Evolutionary conservation across 129 eudicot species (phyloP).

Genomic region (Glebionis coronaria): DNA sequence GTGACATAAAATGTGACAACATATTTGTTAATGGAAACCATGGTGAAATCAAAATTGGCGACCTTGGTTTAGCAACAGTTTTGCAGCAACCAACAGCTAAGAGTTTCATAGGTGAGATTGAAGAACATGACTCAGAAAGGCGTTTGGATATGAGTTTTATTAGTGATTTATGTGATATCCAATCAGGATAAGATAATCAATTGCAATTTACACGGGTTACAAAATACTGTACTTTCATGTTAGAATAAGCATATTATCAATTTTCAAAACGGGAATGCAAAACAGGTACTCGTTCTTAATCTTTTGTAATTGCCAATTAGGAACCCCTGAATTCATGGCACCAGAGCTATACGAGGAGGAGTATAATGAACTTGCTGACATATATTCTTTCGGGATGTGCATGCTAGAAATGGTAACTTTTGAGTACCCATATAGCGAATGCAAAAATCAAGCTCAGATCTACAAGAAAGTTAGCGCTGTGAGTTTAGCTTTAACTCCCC

Average conservation of each 20-base stretch:
- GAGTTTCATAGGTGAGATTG: constrained; percentile 63
- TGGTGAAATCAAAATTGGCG: constrained; percentile 88
- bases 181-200: no score
- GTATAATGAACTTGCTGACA: constrained; percentile 85
- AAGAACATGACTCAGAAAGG: no score
- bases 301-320: constrained; percentile 27
- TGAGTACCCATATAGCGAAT: constrained; percentile 84
- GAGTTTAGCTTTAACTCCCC: constrained; percentile 30
- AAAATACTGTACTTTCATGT: neutral
- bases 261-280: neutral
- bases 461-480: constrained; percentile 72
- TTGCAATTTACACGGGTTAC: no score
- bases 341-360: constrained; percentile 96
- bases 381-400: constrained; percentile 96
- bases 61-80: constrained; percentile 79
- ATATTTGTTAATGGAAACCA: constrained; percentile 88
- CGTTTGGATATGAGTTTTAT: neutral
- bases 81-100: constrained; percentile 69
- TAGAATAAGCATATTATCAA: neutral
- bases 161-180: no score
- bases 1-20: constrained; percentile 90
- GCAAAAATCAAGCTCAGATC: constrained; percentile 83
- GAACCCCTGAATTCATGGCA: constrained; percentile 98
- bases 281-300: neutral
- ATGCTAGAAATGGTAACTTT: constrained; percentile 85